Evolutionary conservation across 768 basidiomycete species (phyloP).

Genomic region (Amanita brunnescens): DNA sequence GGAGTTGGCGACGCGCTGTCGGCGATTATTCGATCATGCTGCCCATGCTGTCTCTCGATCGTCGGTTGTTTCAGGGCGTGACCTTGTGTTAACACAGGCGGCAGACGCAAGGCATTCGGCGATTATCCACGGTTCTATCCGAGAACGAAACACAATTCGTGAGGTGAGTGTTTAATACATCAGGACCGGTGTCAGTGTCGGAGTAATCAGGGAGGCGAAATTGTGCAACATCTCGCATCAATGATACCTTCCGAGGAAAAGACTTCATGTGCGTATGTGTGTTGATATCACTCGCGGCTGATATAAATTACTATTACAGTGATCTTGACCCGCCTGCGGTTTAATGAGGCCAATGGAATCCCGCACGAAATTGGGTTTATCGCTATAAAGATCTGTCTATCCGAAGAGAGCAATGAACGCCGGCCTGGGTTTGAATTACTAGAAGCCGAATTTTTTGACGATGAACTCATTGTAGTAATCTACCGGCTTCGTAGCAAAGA

Average conservation of each 20-base stretch:
- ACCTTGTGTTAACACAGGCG: conserved; percentile 20
- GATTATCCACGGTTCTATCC: conserved; percentile 25
- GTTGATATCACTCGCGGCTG: not conserved
- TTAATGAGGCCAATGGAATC: not conserved
- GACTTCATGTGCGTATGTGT: conserved; percentile 3
- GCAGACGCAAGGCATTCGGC: conserved; percentile 24
- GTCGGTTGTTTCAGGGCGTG: conserved; percentile 31
- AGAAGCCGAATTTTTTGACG: conserved; percentile 75
- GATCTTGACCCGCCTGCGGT: conserved; percentile 6
- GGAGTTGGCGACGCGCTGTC: conserved; percentile 53
- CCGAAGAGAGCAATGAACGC: conserved; percentile 27
- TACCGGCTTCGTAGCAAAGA: conserved; percentile 39
- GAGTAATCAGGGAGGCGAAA: conserved; percentile 29
- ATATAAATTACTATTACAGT: conserved; percentile 5
- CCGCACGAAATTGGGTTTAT: conserved; percentile 9
- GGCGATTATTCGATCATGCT: conserved; percentile 52
- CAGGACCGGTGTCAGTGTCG: conserved; percentile 18
- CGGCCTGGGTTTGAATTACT: conserved; percentile 39
- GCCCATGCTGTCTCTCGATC: conserved; percentile 57
- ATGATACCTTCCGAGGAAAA: conserved; percentile 29
- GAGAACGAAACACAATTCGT: conserved; percentile 47
- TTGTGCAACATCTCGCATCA: conserved; percentile 46
- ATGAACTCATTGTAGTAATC: conserved; percentile 56
- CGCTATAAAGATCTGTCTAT: conserved; percentile 43
- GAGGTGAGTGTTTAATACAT: conserved; percentile 34